Conservation (phyloP, 179 eudicot genomes). For the Carnegiea gigantea region DNA sequence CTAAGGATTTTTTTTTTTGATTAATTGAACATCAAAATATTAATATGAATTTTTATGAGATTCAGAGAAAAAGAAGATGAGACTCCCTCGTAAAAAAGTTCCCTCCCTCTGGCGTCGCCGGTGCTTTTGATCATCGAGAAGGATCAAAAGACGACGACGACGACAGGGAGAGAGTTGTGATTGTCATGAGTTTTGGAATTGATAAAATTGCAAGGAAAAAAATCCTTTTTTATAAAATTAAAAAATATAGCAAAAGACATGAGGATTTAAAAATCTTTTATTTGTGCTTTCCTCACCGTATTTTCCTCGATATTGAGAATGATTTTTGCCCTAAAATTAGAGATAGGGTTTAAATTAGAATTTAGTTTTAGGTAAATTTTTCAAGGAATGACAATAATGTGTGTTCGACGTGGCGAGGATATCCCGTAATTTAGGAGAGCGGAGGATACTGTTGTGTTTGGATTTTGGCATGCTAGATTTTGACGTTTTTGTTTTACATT, state of each 20-base stretch:
- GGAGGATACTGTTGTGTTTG: too few species aligned
- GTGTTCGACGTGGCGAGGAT: neutral
- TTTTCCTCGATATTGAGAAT: neutral
- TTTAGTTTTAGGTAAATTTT: neutral
- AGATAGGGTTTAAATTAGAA: neutral
- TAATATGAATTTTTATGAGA: neutral
- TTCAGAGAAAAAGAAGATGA: neutral
- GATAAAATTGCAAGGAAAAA: neutral
- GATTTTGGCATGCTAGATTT: neutral
- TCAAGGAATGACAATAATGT: neutral
- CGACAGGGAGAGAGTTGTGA: constrained; percentile 8
- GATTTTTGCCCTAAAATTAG: neutral
- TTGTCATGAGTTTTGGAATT: neutral
- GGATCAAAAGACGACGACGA: neutral
- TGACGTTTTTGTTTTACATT: neutral
- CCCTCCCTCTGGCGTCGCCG: constrained; percentile 5
- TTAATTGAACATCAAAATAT: neutral
- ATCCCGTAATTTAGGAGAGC: neutral
- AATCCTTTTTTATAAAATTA: neutral
- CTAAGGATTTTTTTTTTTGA: neutral
- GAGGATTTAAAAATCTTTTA: neutral
- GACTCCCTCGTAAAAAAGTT: neutral
- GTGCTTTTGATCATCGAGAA: neutral
- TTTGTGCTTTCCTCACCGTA: neutral
- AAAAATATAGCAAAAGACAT: neutral